A percentile compares a stretch with the other conserved stretches of the same genome.
These are phyloP conservation scores for Aphanomyces astaci DNA, from an alignment of 352 stramenopile genomes.

Conservation along the genomic window DNA sequence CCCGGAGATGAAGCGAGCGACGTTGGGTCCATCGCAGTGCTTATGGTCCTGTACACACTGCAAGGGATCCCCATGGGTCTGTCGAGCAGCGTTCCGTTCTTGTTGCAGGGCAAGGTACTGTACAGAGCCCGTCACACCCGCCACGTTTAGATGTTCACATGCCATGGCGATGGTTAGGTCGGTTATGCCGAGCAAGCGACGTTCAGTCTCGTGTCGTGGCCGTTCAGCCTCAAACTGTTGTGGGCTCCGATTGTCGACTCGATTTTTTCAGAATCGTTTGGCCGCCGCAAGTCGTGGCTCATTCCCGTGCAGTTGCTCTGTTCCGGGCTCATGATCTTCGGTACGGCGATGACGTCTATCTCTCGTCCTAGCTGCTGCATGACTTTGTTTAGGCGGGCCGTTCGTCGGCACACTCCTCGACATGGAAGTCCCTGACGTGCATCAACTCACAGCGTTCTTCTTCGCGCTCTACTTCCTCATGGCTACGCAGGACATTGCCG, in stretches of 20 bases:
- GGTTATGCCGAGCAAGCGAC: slow-evolving; percentile 96
- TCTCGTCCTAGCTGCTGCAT: too few relatives aligned
- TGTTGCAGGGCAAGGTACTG: slow-evolving; percentile 93
- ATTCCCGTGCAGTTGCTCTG: slow-evolving; percentile 96
- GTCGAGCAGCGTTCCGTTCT: slow-evolving; percentile 95
- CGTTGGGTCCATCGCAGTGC: slow-evolving; percentile 78
- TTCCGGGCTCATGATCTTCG: slow-evolving; percentile 92
- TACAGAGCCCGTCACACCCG: background rate
- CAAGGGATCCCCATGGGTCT: slow-evolving; percentile 99
- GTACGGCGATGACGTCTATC: slow-evolving; percentile 30
- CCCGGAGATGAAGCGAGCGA: slow-evolving; percentile 40
- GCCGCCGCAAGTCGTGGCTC: slow-evolving; percentile 93
- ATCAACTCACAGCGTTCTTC: slow-evolving; percentile 93
- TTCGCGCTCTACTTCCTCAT: slow-evolving; percentile 98
- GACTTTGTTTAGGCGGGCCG: background rate
- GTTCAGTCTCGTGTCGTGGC: slow-evolving; percentile 97
- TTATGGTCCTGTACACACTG: slow-evolving; percentile 98
- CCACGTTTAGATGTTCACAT: background rate
- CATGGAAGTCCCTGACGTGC: slow-evolving; percentile 86
- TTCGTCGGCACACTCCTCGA: slow-evolving; percentile 83
- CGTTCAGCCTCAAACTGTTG: slow-evolving; percentile 98
- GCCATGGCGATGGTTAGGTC: slow-evolving; percentile 28
- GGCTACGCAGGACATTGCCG: slow-evolving; percentile 99
- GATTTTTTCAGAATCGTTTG: slow-evolving; percentile 87
- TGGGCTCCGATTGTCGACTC: slow-evolving; percentile 98